These are phyloP conservation scores for Knoxia roxburghii DNA, from an alignment of 257 asterid species.

Conservation along the genomic window DNA sequence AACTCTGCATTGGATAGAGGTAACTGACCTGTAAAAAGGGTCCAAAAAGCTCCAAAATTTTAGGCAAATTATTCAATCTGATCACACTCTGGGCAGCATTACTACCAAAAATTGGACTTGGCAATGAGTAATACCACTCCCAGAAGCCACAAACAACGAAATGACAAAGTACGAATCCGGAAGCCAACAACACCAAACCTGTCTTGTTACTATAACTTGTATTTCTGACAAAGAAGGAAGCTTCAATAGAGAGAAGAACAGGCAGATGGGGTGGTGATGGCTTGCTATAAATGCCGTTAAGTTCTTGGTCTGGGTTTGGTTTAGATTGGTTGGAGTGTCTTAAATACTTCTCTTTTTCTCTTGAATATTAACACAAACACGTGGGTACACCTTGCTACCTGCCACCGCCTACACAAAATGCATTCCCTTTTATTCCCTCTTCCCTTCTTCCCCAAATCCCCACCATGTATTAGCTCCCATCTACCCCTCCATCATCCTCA, in stretches of 20 bases:
- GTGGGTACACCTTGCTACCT: slow-evolving; percentile 36
- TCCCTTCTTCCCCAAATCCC: background rate
- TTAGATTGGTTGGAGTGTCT: slow-evolving; percentile 43
- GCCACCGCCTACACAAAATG: background rate
- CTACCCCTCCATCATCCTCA: slow-evolving; percentile 26
- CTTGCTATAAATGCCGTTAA: background rate
- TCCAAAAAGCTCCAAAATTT: slow-evolving; percentile 27
- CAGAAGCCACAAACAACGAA: slow-evolving; percentile 4
- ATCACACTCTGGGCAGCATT: slow-evolving; percentile 22
- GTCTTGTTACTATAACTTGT: background rate
- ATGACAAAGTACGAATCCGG: slow-evolving; percentile 33
- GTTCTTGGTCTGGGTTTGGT: slow-evolving; percentile 45
- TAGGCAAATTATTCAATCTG: slow-evolving; percentile 18
- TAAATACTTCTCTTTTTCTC: slow-evolving; percentile 26
- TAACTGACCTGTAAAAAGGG: slow-evolving; percentile 32
- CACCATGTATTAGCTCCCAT: slow-evolving; percentile 18
- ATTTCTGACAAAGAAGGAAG: background rate
- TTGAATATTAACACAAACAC: slow-evolving; percentile 20
- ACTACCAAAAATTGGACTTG: slow-evolving; percentile 18
- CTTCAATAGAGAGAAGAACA: background rate
- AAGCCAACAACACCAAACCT: background rate
- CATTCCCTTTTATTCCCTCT: slow-evolving; percentile 17
- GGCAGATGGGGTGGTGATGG: background rate
- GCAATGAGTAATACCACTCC: slow-evolving; percentile 13
- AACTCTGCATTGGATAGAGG: slow-evolving; percentile 3